Base-by-base conservation (phyloP, 139 green algal genomes). In the Haematococcus lacustris region DNA sequence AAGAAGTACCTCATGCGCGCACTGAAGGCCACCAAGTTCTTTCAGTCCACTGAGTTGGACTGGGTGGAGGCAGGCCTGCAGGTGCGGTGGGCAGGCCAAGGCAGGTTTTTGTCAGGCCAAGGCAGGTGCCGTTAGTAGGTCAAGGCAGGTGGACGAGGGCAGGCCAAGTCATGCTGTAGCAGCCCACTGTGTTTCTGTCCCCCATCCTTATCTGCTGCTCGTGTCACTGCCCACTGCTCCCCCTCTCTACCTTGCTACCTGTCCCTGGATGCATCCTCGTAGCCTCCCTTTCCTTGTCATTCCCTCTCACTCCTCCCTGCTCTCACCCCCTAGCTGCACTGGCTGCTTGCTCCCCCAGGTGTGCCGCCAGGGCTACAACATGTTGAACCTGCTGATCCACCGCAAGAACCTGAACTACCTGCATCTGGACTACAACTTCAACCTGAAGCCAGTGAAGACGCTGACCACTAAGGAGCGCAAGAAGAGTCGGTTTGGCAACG, bases 401-500 rank as follows among this genome's bases (percentile, higher is more conserved):
- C 90, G 96, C 77, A 99, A 99, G 90, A 96, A 97, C 84, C 90
- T 98, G 51, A 97, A 98, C 85, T 99, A 98, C 87, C 89, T 99
- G 51, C 96, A 99, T 80, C 84, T 99, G 73, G 96, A 99, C 84
- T 99, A 99, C 92, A 99, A 99, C 89, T 99, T 99, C 89, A 99
- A 99, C 86, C 82, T 99, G 60, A 99, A 99, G 89, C 96, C 96
- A 0, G 92, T 99, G 69, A 99, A 99, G 90, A 99, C 96, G 73
- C 90, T 99, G 38, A 99, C 96, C 61, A 99, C 96, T 71, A 79
- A 79, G 68, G 96, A 99, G 88, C 88, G 96, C 75, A 99, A 99
- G 88, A 99, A 99, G 90, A 90, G 74, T 26, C 90, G 96, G 47
- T 99, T 99, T 60, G 96, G 96, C 40, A 99, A 99, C 73, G 96